These are phyloP conservation scores for Orbilia ellipsospora DNA, from an alignment of 2,329 filamentous ascomycete species.

Conservation along the genomic window DNA sequence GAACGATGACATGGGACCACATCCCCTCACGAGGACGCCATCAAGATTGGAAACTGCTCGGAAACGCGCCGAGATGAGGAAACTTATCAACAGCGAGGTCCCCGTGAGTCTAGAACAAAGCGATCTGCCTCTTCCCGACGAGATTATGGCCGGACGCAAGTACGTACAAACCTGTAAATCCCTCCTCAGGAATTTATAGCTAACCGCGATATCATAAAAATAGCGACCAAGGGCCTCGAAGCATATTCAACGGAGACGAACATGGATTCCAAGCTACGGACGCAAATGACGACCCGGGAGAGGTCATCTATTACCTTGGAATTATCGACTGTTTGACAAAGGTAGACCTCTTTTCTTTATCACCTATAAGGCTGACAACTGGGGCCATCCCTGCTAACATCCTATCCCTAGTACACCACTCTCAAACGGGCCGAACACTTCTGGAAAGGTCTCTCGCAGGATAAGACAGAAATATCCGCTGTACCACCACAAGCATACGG, in stretches of 20 bases:
- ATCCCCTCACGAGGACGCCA: constrained; percentile 84
- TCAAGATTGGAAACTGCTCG: constrained; percentile 91
- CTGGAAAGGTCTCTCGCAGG: constrained; percentile 89
- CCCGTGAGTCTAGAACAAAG: constrained; percentile 91
- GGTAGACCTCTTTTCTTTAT: constrained; percentile 65
- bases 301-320: constrained; percentile 96
- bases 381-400: constrained; percentile 58
- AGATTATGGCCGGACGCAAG: constrained; percentile 66
- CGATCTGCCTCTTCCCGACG: constrained; percentile 86
- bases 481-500: constrained; percentile 91
- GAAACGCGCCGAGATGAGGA: constrained; percentile 88
- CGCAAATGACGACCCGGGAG: constrained; percentile 82
- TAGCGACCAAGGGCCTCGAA: constrained; percentile 75
- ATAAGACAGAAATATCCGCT: constrained; percentile 88
- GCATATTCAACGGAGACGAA: constrained; percentile 89
- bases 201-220: constrained; percentile 58
- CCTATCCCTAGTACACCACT: constrained; percentile 77
- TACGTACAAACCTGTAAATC: constrained; percentile 40
- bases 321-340: constrained; percentile 98
- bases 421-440: constrained; percentile 96
- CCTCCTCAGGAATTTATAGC: constrained; percentile 45
- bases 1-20: constrained; percentile 71
- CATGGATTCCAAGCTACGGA: constrained; percentile 93
- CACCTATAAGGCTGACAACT: constrained; percentile 39
- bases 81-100: constrained; percentile 91